These are phyloP conservation scores for Alisma plantagoaquatica DNA, from an alignment of 106 monocot genomes.

Conservation along the genomic window DNA sequence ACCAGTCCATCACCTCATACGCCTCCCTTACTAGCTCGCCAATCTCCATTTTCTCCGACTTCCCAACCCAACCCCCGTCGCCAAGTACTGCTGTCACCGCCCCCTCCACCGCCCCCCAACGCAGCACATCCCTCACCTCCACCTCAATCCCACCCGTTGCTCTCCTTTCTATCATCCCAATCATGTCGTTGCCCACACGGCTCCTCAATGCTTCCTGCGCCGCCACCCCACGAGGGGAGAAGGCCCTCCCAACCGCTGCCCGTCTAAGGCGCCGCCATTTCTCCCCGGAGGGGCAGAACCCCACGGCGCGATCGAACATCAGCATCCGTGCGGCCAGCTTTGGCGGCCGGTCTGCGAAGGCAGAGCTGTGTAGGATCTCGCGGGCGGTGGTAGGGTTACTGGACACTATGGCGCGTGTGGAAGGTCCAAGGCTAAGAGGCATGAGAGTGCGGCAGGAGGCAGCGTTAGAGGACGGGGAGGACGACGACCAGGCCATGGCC, in stretches of 20 bases:
- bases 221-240: constrained; percentile 33
- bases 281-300: constrained; percentile 49
- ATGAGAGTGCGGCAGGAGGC: constrained; percentile 42
- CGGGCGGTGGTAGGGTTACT: constrained; percentile 46
- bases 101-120: constrained; percentile 33
- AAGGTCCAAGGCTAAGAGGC: constrained; percentile 48
- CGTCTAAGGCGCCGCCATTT: constrained; percentile 63
- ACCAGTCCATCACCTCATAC: constrained; percentile 48
- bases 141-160: constrained; percentile 31
- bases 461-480: constrained; percentile 2
- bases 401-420: constrained; percentile 31
- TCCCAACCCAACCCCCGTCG: constrained; percentile 1
- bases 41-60: constrained; percentile 16
- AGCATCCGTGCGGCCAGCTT: constrained; percentile 33
- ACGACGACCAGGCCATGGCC: too few relatives aligned
- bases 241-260: constrained; percentile 28
- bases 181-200: constrained; percentile 17
- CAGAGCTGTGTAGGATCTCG: constrained; percentile 33
- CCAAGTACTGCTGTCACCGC: constrained; percentile 45
- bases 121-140: constrained; percentile 23
- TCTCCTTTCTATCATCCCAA: constrained; percentile 6
- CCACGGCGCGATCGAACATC: constrained; percentile 67
- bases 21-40: constrained; percentile 47
- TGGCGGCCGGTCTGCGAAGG: constrained; percentile 49
- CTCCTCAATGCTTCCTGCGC: constrained; percentile 20